A percentile compares a stretch with the other conserved stretches of the same genome.
Conservation (phyloP, 345 rosid genomes). For the Eucalyptus pauciflora region DNA sequence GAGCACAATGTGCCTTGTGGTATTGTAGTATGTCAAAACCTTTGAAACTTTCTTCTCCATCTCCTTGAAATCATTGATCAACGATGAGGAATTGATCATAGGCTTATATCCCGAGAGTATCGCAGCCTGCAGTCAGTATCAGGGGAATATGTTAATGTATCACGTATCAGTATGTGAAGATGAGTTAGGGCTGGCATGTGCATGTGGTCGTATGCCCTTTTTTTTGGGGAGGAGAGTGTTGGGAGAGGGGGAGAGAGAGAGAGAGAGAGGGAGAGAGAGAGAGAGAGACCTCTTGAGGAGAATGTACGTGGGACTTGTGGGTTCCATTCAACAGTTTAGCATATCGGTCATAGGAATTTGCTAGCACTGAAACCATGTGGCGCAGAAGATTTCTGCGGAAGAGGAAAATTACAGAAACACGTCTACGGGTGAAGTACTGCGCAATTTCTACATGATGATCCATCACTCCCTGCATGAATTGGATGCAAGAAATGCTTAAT, state of each 20-base stretch:
- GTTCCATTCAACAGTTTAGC: conserved; percentile 93
- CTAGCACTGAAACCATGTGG: conserved; percentile 76
- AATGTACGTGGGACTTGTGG: conserved; percentile 97
- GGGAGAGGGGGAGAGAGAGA: neutral
- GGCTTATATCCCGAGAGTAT: conserved; percentile 73
- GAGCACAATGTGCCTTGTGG: conserved; percentile 62
- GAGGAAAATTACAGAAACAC: conserved; percentile 64
- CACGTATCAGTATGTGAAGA: neutral
- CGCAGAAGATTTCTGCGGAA: conserved; percentile 71
- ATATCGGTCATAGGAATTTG: conserved; percentile 76
- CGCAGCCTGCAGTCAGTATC: conserved; percentile 40
- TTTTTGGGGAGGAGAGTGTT: too few species aligned
- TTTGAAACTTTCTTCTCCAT: conserved; percentile 38
- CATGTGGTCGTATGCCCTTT: neutral
- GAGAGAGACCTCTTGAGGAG: conserved; percentile 53
- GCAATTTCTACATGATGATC: conserved; percentile 52
- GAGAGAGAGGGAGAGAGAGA: neutral
- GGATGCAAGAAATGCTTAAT: neutral
- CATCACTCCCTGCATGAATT: conserved; percentile 50
- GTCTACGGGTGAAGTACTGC: conserved; percentile 68
- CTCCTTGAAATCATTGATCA: conserved; percentile 49
- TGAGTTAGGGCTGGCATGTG: neutral
- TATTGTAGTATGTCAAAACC: conserved; percentile 57
- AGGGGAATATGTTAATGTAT: neutral
- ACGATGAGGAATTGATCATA: conserved; percentile 45